Percentiles rank a stretch among this genome's conserved stretches.
These are phyloP conservation scores for Polytolypa hystricis DNA, from an alignment of 2,329 filamentous ascomycete species.

Conservation along the genomic window DNA sequence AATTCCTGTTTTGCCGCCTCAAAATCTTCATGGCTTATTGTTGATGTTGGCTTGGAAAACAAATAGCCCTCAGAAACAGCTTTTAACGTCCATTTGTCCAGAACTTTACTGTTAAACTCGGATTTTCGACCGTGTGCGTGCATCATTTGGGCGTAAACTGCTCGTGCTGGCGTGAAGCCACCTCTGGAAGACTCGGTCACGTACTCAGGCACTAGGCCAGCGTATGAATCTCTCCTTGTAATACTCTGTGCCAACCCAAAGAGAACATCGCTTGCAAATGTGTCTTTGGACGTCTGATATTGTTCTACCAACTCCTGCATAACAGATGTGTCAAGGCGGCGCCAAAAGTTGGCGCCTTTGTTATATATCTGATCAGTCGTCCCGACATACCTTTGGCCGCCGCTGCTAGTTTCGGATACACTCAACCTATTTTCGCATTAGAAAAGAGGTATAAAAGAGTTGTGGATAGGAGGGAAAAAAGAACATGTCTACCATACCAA, in stretches of 20 bases:
- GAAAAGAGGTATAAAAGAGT: neutral
- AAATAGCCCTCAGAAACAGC: conserved; percentile 18
- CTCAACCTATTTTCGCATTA: conserved; percentile 12
- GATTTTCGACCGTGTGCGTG: conserved; percentile 13
- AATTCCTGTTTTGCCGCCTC: conserved; percentile 14
- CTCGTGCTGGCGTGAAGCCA: conserved; percentile 16
- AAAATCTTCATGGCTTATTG: conserved; percentile 7
- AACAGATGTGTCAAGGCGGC: conserved; percentile 16
- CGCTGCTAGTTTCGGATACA: conserved; percentile 10
- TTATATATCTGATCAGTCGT: conserved; percentile 19
- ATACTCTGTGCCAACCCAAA: conserved; percentile 19
- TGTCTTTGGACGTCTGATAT: conserved; percentile 11
- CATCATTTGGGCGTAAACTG: conserved; percentile 19
- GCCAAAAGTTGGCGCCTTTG: conserved; percentile 21
- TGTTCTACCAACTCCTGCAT: conserved; percentile 17
- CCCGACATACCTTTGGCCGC: conserved; percentile 9
- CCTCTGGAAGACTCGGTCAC: conserved; percentile 15
- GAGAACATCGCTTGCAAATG: conserved; percentile 16
- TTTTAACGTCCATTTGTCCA: conserved; percentile 17
- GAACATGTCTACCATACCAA: conserved; percentile 12
- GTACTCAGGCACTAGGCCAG: conserved; percentile 16
- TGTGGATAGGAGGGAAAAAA: too few relatives aligned
- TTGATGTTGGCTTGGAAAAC: conserved; percentile 10
- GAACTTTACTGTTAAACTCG: conserved; percentile 11
- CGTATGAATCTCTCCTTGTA: conserved; percentile 12